Evolutionary conservation across 148 eudicot genomes (phyloP), one percentile per base, ranked within the genome.

Genomic region (Vaccinium vitisidaea): DNA sequence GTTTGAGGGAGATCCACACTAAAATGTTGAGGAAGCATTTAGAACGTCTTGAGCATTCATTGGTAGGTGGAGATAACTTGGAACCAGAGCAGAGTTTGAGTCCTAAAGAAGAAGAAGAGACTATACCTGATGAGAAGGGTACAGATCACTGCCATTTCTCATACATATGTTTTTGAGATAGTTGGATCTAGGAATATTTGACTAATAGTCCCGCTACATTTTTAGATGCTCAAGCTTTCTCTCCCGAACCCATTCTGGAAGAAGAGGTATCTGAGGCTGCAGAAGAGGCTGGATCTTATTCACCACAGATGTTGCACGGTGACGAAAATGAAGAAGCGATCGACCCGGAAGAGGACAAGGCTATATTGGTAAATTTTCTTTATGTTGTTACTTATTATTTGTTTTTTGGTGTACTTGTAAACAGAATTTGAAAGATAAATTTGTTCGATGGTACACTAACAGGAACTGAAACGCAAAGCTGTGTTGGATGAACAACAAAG

Each of bases 301-400:
- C 99, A 23, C 99, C 99, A 13, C 92, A 91, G 86, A 89, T 95
- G 43, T 82, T 97, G 77, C 94, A 95, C 46, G 94, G 92, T 78
- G 98, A 95, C 78, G 98, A 95, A 46, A 50, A 89, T 88, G 99
- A 97, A 86, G 98, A 95, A 88, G 98, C 98, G n/a, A 90, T 97
- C 89, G 98, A 97, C 85, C 99, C 99, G 78, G 99, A 93, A 54
- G 98, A 92, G 87, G 99, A 95, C 87, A 92, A 84, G 88, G 93
- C 90, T 74, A 88, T 93, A 67, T 84, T 95, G 93, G 99, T 96
- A 84, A 89, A 71, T 83, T 39, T 69, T 79, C 48, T 84, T 53
- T 54, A 2, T 53, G 69, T 36, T 55, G 23, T 36, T 74, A 52
- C 15, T 49, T 36, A 15, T 80, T 36, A 13, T 3, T 36, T 30